These are phyloP conservation scores for Conringia planisiliqua DNA, from an alignment of 345 rosid genomes.

Conservation along the genomic window DNA sequence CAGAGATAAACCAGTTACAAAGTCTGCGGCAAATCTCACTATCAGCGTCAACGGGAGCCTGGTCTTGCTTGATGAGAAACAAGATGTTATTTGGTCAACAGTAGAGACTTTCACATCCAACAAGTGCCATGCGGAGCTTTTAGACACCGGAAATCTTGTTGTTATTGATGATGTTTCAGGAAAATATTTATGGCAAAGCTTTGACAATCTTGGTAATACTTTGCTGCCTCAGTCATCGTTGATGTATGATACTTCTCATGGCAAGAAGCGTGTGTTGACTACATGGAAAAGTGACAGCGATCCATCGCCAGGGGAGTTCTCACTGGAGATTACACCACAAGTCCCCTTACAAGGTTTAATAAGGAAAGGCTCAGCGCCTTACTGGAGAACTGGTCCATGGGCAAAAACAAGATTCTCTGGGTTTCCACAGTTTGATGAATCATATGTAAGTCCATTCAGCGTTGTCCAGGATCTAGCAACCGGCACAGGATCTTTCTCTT, in stretches of 20 bases:
- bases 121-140: constrained; percentile 18
- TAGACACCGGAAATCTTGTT: constrained; percentile 27
- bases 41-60: constrained; percentile 25
- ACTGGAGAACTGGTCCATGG: constrained; percentile 37
- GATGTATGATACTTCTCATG: constrained; percentile 16
- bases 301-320: constrained; percentile 26
- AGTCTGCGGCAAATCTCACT: constrained; percentile 8
- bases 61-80: constrained; percentile 2
- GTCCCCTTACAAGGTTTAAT: constrained; percentile 22
- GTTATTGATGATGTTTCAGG: constrained; percentile 23
- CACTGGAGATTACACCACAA: constrained; percentile 26
- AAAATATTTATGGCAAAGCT: constrained; percentile 23
- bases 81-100: constrained; percentile 24
- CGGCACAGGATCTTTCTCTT: constrained; percentile 20
- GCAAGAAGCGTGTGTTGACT: constrained; percentile 20
- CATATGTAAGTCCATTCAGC: constrained; percentile 28
- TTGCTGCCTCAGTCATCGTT: constrained; percentile 24
- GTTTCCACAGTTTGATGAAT: constrained; percentile 1
- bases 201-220: constrained; percentile 29
- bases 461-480: constrained; percentile 24
- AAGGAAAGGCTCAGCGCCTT: constrained; percentile 11
- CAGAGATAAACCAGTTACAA: constrained; percentile 15
- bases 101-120: constrained; percentile 5
- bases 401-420: constrained; percentile 29
- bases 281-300: constrained; percentile 25